These are phyloP conservation scores for Hemerocallis citrina DNA, from an alignment of 106 monocot species.

Conservation along the genomic window DNA sequence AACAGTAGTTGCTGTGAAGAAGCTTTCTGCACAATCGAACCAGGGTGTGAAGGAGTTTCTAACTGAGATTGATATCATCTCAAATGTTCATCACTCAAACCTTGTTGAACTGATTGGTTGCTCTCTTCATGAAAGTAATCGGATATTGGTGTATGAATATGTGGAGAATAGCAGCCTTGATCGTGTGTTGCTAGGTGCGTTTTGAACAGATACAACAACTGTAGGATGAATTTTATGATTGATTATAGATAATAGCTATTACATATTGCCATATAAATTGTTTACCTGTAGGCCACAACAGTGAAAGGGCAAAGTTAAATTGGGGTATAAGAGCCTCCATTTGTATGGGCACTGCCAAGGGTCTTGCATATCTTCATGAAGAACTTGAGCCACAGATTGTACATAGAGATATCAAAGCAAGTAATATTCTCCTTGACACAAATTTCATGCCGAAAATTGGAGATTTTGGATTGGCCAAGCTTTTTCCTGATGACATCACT, in stretches of 20 bases:
- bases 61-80: conserved; percentile 33
- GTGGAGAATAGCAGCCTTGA: conserved; percentile 30
- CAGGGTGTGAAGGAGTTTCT: conserved; percentile 39
- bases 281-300: conserved; percentile 30
- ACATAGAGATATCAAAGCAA: conserved; percentile 80
- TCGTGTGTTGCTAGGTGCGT: conserved; percentile 31
- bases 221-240: background rate
- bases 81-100: conserved; percentile 34
- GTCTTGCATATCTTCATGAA: conserved; percentile 64
- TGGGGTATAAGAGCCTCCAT: conserved; percentile 54
- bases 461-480: conserved; percentile 72
- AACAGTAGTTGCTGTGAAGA: conserved; percentile 29
- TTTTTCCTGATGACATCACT: conserved; percentile 69
- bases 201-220: background rate
- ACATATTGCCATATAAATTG: background rate
- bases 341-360: conserved; percentile 51
- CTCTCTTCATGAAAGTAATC: conserved; percentile 24
- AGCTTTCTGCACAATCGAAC: conserved; percentile 36
- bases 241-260: background rate
- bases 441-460: conserved; percentile 64
- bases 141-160: conserved; percentile 45
- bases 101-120: conserved; percentile 39
- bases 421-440: conserved; percentile 61
- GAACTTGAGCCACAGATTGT: conserved; percentile 55
- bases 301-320: conserved; percentile 24